Evolutionary conservation across 2,329 filamentous ascomycete genomes (phyloP), one percentile per base, ranked within the genome.

Genomic region (Lachnellula suecica): DNA sequence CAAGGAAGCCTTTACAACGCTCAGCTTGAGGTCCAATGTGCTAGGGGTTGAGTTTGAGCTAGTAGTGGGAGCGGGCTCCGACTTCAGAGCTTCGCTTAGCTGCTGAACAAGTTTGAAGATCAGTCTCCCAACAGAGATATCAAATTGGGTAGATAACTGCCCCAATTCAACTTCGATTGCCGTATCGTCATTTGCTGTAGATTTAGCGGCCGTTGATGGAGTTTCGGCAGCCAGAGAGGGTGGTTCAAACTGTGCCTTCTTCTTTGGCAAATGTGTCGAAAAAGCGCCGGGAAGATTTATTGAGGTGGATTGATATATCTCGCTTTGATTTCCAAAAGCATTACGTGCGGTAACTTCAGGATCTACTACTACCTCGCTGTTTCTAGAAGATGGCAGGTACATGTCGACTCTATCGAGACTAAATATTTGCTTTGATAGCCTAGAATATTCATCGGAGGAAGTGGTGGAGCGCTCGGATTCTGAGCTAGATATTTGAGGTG

Each of bases 241-340:
- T 20, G 45, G 34, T 4, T 25, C 53, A 35, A 44, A 40, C 13
- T 54, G 56, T 34, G 38, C 49, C 43, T 24, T 50, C 37, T 41
- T 56, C 38, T 43, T 48, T 23, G 59, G 56, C 11, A 66, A 52
- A 38, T 73, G 69, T 17, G 81, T 69, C 0, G 83, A 87, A 63
- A 87, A 87, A 2, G 83, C 77, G 1, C 83, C 84, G 1, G 83
- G 83, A 3, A 85, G 65, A 60, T 83, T 74, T 0, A 77, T 75
- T n/a, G 73, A 73, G 10, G 72, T 58, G 25, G 69, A 72, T 20
- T 59, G 55, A 10, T 57, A 58, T 56, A 53, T 22, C 41, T 60
- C 58, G 41, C 17, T 54, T 15, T 62, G 59, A 8, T 54, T 54
- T 44, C 62, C 60, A 45, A 59, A 60, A 22, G 49, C 51, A 29